phyloP scores from a whole-genome alignment of 768 basidiomycete genomes.

The Boletus coccyginus region DNA sequence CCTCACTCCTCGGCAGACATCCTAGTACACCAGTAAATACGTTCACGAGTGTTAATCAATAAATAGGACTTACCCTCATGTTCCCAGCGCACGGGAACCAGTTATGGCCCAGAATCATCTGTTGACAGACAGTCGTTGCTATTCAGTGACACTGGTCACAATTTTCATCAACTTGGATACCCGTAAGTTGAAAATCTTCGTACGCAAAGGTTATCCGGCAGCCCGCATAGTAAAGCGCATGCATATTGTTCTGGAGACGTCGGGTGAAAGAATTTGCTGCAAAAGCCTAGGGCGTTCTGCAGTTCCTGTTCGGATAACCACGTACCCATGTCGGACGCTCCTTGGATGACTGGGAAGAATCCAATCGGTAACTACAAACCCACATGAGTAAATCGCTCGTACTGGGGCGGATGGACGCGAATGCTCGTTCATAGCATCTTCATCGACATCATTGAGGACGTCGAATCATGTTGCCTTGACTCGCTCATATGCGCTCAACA shows the following conservation, averaged over 20 bases:
- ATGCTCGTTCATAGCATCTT: slow-evolving; percentile 45
- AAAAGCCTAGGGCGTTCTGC: slow-evolving; percentile 75
- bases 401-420: slow-evolving; percentile 41
- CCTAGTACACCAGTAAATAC: too few species aligned
- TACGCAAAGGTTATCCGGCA: slow-evolving; percentile 19
- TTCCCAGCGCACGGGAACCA: too few species aligned
- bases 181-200: too few species aligned
- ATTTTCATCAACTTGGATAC: too few species aligned
- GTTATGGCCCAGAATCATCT: too few species aligned
- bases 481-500: slow-evolving; percentile 43
- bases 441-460: slow-evolving; percentile 40
- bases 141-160: too few species aligned
- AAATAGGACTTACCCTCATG: too few species aligned
- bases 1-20: too few species aligned
- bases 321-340: slow-evolving; percentile 75
- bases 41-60: too few species aligned
- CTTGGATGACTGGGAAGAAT: slow-evolving; percentile 66
- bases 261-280: slow-evolving; percentile 68
- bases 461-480: slow-evolving; percentile 38
- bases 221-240: slow-evolving; percentile 19
- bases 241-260: slow-evolving; percentile 49
- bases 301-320: slow-evolving; percentile 68
- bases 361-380: background rate
- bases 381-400: background rate
- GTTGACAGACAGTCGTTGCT: too few species aligned